These are phyloP conservation scores for Candida khao-thaluensis DNA, from an alignment of 805 yeast species.

Conservation along the genomic window DNA sequence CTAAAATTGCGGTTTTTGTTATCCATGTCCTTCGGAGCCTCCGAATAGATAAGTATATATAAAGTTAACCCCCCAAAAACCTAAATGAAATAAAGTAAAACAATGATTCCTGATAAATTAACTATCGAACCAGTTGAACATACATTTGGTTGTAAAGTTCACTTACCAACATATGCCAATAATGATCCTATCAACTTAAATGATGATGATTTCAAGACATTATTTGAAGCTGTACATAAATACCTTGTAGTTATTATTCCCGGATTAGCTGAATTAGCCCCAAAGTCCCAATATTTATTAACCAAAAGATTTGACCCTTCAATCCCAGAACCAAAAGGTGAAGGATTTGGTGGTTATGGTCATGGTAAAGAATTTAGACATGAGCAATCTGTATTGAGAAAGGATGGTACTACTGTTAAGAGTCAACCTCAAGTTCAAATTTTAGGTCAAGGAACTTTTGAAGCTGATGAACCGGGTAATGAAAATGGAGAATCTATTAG, in stretches of 20 bases:
- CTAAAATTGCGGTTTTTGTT: conserved; percentile 1
- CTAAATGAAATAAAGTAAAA: no score
- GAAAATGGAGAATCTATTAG: conserved; percentile 59
- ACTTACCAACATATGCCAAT: conserved; percentile 59
- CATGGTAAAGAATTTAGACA: conserved; percentile 71
- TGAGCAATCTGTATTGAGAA: conserved; percentile 60
- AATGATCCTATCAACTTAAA: conserved; percentile 70
- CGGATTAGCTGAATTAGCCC: conserved; percentile 62
- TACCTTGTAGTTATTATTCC: conserved; percentile 77
- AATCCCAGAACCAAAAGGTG: conserved; percentile 39
- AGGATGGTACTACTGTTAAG: conserved; percentile 80
- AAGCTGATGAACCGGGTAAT: conserved; percentile 51
- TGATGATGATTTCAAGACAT: conserved; percentile 60
- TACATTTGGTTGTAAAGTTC: conserved; percentile 69
- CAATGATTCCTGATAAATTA: conserved; percentile 23
- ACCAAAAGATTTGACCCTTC: conserved; percentile 81
- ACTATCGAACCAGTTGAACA: conserved; percentile 47
- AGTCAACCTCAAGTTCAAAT: conserved; percentile 87
- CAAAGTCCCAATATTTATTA: conserved; percentile 71
- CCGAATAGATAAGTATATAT: conserved; percentile 7
- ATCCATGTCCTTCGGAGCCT: conserved; percentile 12
- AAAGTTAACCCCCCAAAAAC: background rate
- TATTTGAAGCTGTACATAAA: conserved; percentile 64
- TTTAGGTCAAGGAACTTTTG: conserved; percentile 77
- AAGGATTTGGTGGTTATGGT: conserved; percentile 62